These are phyloP conservation scores for Kregervanrija pseudodelftensis DNA, from an alignment of 805 yeast species.

Conservation along the genomic window DNA sequence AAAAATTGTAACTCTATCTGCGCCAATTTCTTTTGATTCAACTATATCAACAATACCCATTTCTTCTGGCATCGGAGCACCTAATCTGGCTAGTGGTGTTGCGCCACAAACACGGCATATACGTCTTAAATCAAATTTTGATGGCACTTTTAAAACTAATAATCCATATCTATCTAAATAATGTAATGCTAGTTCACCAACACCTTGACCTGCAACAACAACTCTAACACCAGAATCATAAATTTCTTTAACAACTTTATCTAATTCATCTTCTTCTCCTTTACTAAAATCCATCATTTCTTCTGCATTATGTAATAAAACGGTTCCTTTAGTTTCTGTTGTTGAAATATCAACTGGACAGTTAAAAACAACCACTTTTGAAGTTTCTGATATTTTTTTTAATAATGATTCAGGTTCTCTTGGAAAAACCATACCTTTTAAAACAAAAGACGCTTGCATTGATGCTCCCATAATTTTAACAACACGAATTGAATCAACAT, in stretches of 20 bases:
- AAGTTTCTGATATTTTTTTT: conserved; percentile 50
- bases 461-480: conserved; percentile 95
- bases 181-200: conserved; percentile 91
- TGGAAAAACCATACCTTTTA: conserved; percentile 97
- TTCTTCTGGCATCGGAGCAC: conserved; percentile 94
- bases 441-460: conserved; percentile 63
- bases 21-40: conserved; percentile 92
- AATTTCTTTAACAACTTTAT: conserved; percentile 75
- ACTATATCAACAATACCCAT: conserved; percentile 83
- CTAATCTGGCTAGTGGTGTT: conserved; percentile 87
- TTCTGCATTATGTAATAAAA: conserved; percentile 87
- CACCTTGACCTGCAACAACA: conserved; percentile 87
- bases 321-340: conserved; percentile 98
- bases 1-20: conserved; percentile 93
- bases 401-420: conserved; percentile 93
- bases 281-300: conserved; percentile 94
- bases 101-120: conserved; percentile 96
- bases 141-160: conserved; percentile 80
- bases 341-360: conserved; percentile 92
- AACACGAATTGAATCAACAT: conserved; percentile 89
- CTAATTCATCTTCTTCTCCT: conserved; percentile 94
- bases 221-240: conserved; percentile 80
- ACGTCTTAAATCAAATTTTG: conserved; percentile 91
- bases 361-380: conserved; percentile 88
- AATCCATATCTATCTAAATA: conserved; percentile 83